phyloP scores from a whole-genome alignment of 1,284 basidiomycete species.

The Rhodotorula sp. region DNA sequence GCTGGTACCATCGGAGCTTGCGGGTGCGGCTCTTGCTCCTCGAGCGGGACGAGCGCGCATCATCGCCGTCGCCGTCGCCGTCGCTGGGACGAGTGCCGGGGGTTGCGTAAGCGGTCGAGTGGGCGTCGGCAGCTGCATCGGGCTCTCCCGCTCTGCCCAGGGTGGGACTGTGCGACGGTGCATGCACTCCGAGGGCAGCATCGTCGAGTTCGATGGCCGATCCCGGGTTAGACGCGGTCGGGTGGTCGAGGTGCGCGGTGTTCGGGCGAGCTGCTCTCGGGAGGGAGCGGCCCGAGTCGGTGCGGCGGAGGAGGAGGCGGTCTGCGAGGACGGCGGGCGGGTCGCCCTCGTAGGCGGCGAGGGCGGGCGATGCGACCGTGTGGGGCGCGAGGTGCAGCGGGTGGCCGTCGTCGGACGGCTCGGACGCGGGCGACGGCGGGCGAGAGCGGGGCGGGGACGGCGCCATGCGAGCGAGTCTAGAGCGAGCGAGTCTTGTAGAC shows the following conservation, averaged over 20 bases:
- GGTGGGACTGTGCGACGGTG: background rate
- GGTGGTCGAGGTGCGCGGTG: background rate
- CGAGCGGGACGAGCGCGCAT: background rate
- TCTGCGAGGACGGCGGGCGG: slow-evolving; percentile 19
- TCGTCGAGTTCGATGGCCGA: background rate
- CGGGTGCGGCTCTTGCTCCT: background rate
- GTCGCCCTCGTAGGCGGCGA: slow-evolving; percentile 13
- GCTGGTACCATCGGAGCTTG: slow-evolving; percentile 27
- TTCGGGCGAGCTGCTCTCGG: background rate
- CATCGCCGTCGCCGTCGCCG: background rate
- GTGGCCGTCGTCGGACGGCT: background rate
- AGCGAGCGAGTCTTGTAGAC: too few relatives aligned
- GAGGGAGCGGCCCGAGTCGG: background rate
- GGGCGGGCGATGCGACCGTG: background rate
- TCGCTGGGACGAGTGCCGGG: too few relatives aligned
- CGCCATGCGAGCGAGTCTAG: background rate
- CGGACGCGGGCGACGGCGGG: background rate
- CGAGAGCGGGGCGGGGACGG: background rate
- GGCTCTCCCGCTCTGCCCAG: background rate
- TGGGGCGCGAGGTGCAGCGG: background rate
- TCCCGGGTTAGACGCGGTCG: background rate
- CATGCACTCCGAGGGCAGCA: background rate
- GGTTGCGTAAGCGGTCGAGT: too few relatives aligned
- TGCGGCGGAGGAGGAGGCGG: slow-evolving; percentile 6
- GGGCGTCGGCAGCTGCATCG: background rate